A percentile compares a stretch with the other conserved stretches of the same genome.
Conservation (phyloP, 345 rosid species). For the Gossypium mustelinum region DNA sequence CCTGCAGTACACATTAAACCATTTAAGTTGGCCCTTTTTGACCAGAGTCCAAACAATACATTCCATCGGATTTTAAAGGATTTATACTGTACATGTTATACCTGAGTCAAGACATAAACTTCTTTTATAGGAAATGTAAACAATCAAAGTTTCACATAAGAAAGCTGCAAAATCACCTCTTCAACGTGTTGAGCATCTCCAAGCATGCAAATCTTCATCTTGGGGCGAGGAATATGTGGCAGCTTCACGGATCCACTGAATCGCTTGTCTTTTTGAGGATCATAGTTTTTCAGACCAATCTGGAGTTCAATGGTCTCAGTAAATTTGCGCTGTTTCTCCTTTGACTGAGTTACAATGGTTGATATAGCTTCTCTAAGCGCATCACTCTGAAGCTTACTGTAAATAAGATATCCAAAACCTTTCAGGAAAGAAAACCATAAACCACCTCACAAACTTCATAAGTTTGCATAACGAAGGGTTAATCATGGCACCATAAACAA, state of each 20-base stretch:
- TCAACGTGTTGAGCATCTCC: conserved; percentile 97
- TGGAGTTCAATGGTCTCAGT: conserved; percentile 88
- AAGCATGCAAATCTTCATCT: conserved; percentile 95
- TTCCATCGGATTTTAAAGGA: no score
- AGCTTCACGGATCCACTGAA: conserved; percentile 88
- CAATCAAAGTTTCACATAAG: neutral
- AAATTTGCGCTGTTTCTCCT: conserved; percentile 70
- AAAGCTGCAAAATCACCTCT: conserved; percentile 39
- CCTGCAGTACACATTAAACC: conserved; percentile 30
- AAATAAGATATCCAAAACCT: neutral
- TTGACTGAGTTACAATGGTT: conserved; percentile 38
- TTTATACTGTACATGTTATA: no score
- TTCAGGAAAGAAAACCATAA: neutral
- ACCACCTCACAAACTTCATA: neutral
- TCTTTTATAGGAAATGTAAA: neutral
- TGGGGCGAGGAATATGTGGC: conserved; percentile 90
- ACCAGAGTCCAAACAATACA: no score
- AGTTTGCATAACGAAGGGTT: neutral
- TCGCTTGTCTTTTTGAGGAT: conserved; percentile 91
- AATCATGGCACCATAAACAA: neutral
- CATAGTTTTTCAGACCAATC: conserved; percentile 93
- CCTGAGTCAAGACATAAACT: neutral
- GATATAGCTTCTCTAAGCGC: conserved; percentile 80
- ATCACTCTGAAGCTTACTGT: conserved; percentile 91
- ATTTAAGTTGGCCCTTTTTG: neutral